A percentile compares a stretch with the other conserved stretches of the same genome.
phyloP scores from a whole-genome alignment of 768 basidiomycete species.

The Pleurotus eryngii region DNA sequence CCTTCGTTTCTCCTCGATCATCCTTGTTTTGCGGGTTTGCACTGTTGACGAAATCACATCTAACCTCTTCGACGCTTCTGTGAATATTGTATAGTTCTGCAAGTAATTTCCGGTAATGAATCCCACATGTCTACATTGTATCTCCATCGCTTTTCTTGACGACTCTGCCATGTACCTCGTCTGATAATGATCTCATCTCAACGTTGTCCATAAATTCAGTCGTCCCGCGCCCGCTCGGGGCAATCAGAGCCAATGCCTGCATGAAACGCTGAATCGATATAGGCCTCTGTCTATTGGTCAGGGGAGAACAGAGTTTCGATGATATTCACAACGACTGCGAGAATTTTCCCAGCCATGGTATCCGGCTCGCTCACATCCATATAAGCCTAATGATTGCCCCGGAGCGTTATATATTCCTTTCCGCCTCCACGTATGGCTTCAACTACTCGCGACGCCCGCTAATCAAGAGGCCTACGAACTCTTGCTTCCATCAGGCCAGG shows the following conservation, averaged over 20 bases:
- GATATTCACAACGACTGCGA: slow-evolving; percentile 4
- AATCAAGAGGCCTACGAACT: slow-evolving; percentile 14
- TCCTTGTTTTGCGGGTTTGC: background rate
- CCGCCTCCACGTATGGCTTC: background rate
- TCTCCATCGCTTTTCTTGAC: background rate
- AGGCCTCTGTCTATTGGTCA: background rate
- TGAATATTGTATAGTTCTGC: slow-evolving; percentile 1
- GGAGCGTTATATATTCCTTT: background rate
- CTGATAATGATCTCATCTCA: background rate
- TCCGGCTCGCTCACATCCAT: background rate
- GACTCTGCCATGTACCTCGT: background rate
- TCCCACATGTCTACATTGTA: background rate
- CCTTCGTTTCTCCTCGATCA: background rate
- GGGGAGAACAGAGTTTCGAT: background rate
- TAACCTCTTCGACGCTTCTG: background rate
- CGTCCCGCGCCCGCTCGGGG: background rate
- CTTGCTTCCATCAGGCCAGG: slow-evolving; percentile 8
- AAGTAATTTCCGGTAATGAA: slow-evolving; percentile 2
- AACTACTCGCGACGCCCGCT: background rate
- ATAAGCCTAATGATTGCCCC: slow-evolving; percentile 1
- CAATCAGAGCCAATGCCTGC: background rate
- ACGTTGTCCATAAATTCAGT: background rate
- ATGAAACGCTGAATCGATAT: background rate
- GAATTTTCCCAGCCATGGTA: slow-evolving; percentile 5
- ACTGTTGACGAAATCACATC: background rate